Evolutionary conservation across 768 basidiomycete genomes (phyloP), one percentile per base, ranked within the genome.

Genomic region (Russula dissimulans): DNA sequence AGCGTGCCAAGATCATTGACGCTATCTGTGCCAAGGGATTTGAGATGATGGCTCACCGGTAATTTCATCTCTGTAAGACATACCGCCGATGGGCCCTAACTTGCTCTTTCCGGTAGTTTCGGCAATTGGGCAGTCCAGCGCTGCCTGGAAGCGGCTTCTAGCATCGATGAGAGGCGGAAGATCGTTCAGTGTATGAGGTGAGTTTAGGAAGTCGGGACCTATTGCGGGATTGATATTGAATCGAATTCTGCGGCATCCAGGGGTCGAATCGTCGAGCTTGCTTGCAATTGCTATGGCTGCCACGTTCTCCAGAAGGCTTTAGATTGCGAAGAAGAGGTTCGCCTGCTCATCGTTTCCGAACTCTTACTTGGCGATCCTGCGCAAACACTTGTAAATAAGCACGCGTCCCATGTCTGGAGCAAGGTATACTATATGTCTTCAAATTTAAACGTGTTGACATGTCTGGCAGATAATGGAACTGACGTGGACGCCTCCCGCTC

Each of bases 1-100:
- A 92, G 69, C 78, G 91, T 2, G 80, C 79, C 5, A 91, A 89
- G 71, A 92, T 93, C 47, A 85, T 93, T 15, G 89, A 91, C 67
- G 91, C 91, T 49, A 92, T 92, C 58, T 90, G 89, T 61, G 78
- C 83, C 43, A 81, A 85, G 12, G 90, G 91, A 1, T 89, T 88
- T 63, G 91, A 93, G 70, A 92, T 92, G 91, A 93, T 93, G 91
- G 90, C 89, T 59, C 86, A 91, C 70, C 78, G 89, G 87, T 87
- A 68, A 41, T 72, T 65, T 41, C 50, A n/a, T 32, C 15, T 36
- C 52, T 29, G 29, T 49, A 22, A 61, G 43, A 18, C 10, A 51
- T 12, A 29, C 29, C n/a, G 17, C 12, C 22, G 31, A 36, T 5
- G 29, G 45, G n/a, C 44, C 5, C 39, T 48, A 26, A 42, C 53